Evolutionary conservation across 2,329 filamentous ascomycete genomes (phyloP), one percentile per base, ranked within the genome.

Genomic region (Sporothrix protearum): DNA sequence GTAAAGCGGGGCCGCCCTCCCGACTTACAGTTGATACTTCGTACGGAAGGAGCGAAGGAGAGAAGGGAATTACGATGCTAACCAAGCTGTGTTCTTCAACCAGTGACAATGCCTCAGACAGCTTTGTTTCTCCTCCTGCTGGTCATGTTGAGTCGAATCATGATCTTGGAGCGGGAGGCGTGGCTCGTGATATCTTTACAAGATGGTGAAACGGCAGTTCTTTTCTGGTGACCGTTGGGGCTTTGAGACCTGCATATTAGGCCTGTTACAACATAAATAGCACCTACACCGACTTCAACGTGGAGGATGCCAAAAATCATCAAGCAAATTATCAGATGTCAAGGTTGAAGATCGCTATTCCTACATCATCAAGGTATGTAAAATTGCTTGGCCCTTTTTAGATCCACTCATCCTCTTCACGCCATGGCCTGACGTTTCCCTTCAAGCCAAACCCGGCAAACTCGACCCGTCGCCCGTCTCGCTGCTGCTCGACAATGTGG

Each of bases 371-470:
- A 30, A 33, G 33, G n/a, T 5, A 1, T 33, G 3, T 8, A 57
- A 19, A 8, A 3, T 7, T 25, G 3, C 14, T 19, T 6, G 4
- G 10, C n/a, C 51, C 5, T 30, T 30, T n/a, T 36, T 45, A 63
- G 25, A 64, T 64, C n/a, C 36, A 19, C 5, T 42, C 59, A 22
- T 64, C 59, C 30, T 53, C 49, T 16, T 68, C 47, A 12, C 66
- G 66, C 66, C 45, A 57, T 12, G 66, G 66, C 33, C 49, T 22
- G 8, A 68, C 66, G 1, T 10, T 42, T 12, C 66, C 66, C 51
- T 78, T 69, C 49, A 71, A 36, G 2, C 68, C 70, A 68, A 80
- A 80, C 71, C 77, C 79, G 72, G 78, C 80, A 10, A 67, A 61
- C 30, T 39, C 47, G 22, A 64, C 66, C 3, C 12, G 10, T 22